A percentile compares a stretch with the other conserved stretches of the same genome.
Conservation (phyloP, 176 grass and related monocot species). For the Juncus inflexus region DNA sequence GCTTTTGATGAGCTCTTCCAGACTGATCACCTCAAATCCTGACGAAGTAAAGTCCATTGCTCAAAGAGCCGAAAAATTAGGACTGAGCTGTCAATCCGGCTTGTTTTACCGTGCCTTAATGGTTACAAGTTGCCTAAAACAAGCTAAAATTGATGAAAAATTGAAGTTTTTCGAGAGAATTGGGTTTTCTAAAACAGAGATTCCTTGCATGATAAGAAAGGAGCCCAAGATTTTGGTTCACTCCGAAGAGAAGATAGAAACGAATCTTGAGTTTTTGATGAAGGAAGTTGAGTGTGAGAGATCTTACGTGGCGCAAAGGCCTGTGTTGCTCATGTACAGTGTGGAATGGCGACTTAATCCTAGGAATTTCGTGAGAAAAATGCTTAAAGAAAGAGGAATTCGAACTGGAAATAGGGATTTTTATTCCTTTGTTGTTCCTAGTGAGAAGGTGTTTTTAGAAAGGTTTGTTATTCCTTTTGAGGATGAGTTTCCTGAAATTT, state of each 20-base stretch:
- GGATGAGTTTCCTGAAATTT: slow-evolving; percentile 26
- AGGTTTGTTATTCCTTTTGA: slow-evolving; percentile 40
- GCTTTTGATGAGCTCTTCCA: not conserved
- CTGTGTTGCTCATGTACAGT: slow-evolving; percentile 1
- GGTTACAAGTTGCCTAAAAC: not conserved
- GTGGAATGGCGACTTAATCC: slow-evolving; percentile 3
- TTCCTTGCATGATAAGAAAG: not conserved
- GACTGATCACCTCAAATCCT: not conserved
- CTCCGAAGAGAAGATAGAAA: not conserved
- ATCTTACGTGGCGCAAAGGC: not conserved
- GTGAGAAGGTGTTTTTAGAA: slow-evolving; percentile 29
- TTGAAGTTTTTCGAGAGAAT: not conserved
- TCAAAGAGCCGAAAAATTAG: not conserved
- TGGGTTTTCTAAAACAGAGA: slow-evolving; percentile 1
- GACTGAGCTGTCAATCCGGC: not conserved
- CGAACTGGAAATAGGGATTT: not conserved
- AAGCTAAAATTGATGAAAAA: not conserved
- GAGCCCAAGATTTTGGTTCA: not conserved
- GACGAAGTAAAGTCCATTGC: not conserved
- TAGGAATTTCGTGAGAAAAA: not conserved
- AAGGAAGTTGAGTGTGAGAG: slow-evolving; percentile 9
- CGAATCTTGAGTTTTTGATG: not conserved
- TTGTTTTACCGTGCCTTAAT: not conserved
- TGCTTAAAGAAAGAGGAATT: not conserved
- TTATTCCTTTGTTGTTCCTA: not conserved